Conservation (phyloP, 164 flowering plant genomes). For the Malania oleifera region DNA sequence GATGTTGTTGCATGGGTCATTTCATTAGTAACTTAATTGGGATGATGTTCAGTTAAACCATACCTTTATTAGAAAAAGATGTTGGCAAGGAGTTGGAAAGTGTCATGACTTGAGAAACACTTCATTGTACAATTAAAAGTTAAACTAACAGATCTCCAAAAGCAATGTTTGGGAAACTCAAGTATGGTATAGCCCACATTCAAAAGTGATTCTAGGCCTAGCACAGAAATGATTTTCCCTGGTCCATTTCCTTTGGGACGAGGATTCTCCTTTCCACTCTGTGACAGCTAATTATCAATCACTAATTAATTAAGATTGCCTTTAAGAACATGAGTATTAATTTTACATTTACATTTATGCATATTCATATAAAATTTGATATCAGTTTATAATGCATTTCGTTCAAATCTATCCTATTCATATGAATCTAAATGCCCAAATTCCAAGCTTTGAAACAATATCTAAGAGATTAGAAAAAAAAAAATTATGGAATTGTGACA, state of each 20-base stretch:
- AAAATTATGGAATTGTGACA: too few species aligned
- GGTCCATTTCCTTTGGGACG: neutral
- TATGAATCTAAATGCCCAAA: too few species aligned
- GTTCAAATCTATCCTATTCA: too few species aligned
- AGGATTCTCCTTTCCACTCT: slow-evolving; percentile 3
- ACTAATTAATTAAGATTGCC: too few species aligned
- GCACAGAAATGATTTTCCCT: neutral
- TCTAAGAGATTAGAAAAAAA: too few species aligned
- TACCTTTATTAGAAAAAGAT: slow-evolving; percentile 4
- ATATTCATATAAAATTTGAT: too few species aligned
- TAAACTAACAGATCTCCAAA: slow-evolving; percentile 7
- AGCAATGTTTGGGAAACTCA: slow-evolving; percentile 2
- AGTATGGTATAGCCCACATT: slow-evolving; percentile 7
- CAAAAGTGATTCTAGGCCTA: slow-evolving; percentile 1
- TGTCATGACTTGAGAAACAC: slow-evolving; percentile 10
- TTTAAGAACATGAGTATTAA: neutral
- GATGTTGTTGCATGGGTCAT: neutral
- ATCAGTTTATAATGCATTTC: too few species aligned
- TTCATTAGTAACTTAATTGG: slow-evolving; percentile 1
- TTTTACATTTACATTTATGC: too few species aligned
- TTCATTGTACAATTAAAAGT: slow-evolving; percentile 4
- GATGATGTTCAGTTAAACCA: slow-evolving; percentile 4
- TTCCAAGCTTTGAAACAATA: too few species aligned
- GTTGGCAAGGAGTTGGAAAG: slow-evolving; percentile 10
- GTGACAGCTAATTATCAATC: too few species aligned